Percentiles rank a stretch among this genome's conserved stretches.
These are phyloP conservation scores for Nannochloris sp. DNA, from an alignment of 139 green algal species.

Conservation along the genomic window DNA sequence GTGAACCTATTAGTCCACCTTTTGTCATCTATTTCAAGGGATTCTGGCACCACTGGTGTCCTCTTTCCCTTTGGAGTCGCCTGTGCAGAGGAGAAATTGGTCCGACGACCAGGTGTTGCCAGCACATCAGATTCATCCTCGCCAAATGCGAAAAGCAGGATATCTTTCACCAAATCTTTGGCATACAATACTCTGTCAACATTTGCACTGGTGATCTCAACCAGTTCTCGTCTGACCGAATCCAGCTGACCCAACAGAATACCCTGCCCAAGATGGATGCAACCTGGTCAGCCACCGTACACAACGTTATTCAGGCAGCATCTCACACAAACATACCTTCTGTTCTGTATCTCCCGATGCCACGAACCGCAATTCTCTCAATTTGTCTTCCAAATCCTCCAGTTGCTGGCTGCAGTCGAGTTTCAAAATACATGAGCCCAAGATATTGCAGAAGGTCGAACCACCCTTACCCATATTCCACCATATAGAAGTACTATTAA, in stretches of 20 bases:
- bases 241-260: constrained; percentile 45
- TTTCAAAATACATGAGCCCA: background rate
- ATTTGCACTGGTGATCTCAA: constrained; percentile 13
- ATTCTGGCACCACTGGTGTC: background rate
- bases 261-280: constrained; percentile 16
- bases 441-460: too few species aligned
- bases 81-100: background rate
- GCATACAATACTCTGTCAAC: constrained; percentile 24
- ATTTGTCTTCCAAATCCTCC: constrained; percentile 49
- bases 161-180: constrained; percentile 34
- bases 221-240: constrained; percentile 33
- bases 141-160: constrained; percentile 22
- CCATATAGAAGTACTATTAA: background rate
- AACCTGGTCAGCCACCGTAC: background rate
- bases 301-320: too few species aligned
- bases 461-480: background rate
- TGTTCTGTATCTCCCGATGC: constrained; percentile 24
- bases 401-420: constrained; percentile 37
- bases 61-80: background rate
- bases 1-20: too few species aligned
- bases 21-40: background rate
- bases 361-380: constrained; percentile 33
- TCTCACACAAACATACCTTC: constrained; percentile 11
- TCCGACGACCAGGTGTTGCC: background rate
- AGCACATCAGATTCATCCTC: background rate